A percentile compares a stretch with the other conserved stretches of the same genome.
Evolutionary conservation across 305 asterid genomes (phyloP).

Genomic region (Fraxinus albicans): DNA sequence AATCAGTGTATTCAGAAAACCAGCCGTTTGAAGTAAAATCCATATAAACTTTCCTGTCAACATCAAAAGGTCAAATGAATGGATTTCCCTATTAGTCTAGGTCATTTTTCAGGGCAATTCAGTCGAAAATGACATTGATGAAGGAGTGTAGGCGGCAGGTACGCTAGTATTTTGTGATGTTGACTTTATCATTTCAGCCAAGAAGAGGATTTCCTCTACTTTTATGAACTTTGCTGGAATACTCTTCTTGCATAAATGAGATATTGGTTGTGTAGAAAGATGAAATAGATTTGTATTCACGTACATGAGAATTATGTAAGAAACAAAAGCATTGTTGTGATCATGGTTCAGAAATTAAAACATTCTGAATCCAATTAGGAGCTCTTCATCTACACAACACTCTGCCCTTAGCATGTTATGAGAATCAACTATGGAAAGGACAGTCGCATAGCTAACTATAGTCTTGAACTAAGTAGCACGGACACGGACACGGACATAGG

Average conservation of each 20-base stretch:
- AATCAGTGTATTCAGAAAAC: not conserved
- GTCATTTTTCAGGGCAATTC: not conserved
- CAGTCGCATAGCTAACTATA: not conserved
- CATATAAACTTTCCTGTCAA: not conserved
- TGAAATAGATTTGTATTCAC: not conserved
- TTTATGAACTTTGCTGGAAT: not conserved
- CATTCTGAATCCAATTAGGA: not conserved
- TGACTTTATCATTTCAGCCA: not conserved
- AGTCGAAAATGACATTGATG: not conserved
- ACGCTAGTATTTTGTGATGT: not conserved
- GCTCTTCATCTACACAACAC: not conserved
- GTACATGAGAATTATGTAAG: not conserved
- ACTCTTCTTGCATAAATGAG: not conserved
- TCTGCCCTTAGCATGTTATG: not conserved
- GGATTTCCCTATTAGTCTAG: not conserved
- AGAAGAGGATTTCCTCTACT: not conserved
- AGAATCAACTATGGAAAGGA: not conserved
- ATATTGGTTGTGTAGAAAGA: not conserved
- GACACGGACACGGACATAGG: too few species aligned
- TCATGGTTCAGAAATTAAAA: not conserved
- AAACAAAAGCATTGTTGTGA: not conserved
- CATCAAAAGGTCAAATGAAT: not conserved
- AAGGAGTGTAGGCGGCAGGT: not conserved
- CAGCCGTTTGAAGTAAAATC: not conserved
- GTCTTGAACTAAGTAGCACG: not conserved